These are phyloP conservation scores for Ceratocystis alfenasii DNA, from an alignment of 2,329 filamentous ascomycete genomes.

Conservation along the genomic window DNA sequence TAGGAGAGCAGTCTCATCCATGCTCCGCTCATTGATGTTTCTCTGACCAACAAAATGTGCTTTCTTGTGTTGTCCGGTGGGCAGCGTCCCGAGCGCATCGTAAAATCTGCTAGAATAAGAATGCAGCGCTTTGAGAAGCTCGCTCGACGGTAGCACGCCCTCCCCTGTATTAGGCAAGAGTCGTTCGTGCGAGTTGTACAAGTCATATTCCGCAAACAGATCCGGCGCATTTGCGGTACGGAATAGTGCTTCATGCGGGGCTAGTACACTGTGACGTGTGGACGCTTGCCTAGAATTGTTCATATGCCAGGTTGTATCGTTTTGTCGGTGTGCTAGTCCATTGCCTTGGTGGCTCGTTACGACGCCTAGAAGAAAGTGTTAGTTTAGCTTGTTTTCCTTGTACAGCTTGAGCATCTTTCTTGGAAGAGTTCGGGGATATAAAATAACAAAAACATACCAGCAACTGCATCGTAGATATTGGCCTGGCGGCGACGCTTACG, in stretches of 20 bases:
- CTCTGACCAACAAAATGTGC: conserved; percentile 23
- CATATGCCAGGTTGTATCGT: conserved; percentile 2
- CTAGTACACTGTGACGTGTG: conserved; percentile 29
- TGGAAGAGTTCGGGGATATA: not conserved
- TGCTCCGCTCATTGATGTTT: conserved; percentile 43
- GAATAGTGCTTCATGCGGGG: conserved; percentile 62
- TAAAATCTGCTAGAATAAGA: conserved; percentile 58
- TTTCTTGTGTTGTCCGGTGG: conserved; percentile 19
- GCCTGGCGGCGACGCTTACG: conserved; percentile 30
- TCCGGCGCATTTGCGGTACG: conserved; percentile 50
- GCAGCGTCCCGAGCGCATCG: conserved; percentile 30
- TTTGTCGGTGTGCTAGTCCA: conserved; percentile 5
- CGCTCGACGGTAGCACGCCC: conserved; percentile 51
- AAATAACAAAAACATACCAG: conserved; percentile 36
- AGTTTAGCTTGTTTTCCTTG: not conserved
- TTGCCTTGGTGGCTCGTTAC: conserved; percentile 12
- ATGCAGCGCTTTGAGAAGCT: conserved; percentile 58
- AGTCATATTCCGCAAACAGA: conserved; percentile 58
- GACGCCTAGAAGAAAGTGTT: conserved; percentile 16
- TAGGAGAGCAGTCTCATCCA: conserved; percentile 68
- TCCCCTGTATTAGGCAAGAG: conserved; percentile 37
- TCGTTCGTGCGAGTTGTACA: conserved; percentile 54
- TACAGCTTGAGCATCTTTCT: not conserved
- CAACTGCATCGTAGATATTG: conserved; percentile 62
- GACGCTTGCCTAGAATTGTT: not conserved